Percentiles rank a stretch among this genome's conserved stretches.
Conservation (phyloP, 257 asterid species). For the Lantana camara region DNA sequence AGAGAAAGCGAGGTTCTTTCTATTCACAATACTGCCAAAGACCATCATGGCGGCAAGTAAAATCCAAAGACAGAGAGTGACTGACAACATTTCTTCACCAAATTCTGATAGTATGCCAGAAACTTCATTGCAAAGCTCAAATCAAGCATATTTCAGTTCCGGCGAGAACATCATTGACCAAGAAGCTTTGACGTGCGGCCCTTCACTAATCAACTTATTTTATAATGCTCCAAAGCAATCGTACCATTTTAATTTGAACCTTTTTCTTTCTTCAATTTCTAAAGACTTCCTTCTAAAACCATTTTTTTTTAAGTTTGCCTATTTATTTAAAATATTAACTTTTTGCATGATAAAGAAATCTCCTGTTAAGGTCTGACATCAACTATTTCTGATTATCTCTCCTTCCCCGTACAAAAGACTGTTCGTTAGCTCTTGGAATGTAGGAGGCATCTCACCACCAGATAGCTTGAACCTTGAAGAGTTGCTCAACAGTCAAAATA, state of each 20-base stretch:
- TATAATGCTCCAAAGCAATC: constrained; percentile 13
- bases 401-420: constrained; percentile 37
- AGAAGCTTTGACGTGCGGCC: constrained; percentile 36
- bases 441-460: constrained; percentile 65
- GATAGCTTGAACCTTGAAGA: constrained; percentile 48
- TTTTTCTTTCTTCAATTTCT: background rate
- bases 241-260: constrained; percentile 10
- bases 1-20: background rate
- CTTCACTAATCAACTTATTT: constrained; percentile 5
- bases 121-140: constrained; percentile 30
- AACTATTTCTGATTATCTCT: constrained; percentile 26
- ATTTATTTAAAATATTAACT: background rate
- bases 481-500: constrained; percentile 41
- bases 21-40: constrained; percentile 24
- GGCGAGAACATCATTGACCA: constrained; percentile 23
- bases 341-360: background rate
- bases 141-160: constrained; percentile 28
- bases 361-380: constrained; percentile 23
- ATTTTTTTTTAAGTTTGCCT: background rate
- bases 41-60: constrained; percentile 33
- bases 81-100: constrained; percentile 18
- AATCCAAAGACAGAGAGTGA: constrained; percentile 24
- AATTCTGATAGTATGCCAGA: constrained; percentile 18
- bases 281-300: background rate
- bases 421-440: constrained; percentile 71